Evolutionary conservation across 1,139 yeast genomes (phyloP), one percentile per base, ranked within the genome.

Genomic region (Blastobotrys elegans): DNA sequence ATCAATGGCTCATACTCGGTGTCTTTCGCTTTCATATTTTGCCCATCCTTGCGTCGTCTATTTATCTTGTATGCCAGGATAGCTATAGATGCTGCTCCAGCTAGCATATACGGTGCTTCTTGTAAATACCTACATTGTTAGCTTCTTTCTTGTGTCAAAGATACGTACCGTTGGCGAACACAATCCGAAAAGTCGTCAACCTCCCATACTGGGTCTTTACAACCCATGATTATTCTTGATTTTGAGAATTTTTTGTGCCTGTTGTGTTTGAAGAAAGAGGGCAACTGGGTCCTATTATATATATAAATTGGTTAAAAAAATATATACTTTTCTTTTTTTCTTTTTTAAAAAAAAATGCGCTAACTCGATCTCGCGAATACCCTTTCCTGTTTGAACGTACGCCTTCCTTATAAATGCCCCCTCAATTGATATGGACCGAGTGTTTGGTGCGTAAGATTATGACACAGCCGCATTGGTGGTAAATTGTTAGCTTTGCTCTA

Each of bases 161-260:
- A 31, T 17, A 48, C 64, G 44, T 56, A 61, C 65, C 49, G 47
- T 35, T 63, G 65, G 26, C 56, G 47, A 39, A 49, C 52, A 44
- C 67, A 63, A 6, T 55, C 50, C 32, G 55, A 55, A 24, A 63
- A 46, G 46, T 61, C 65, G 40, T 62, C 66, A 6, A 53, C 53
- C 31, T 47, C 51, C 66, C 65, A 62, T 33, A 52, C 39, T 6
- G 61, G 56, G 38, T 57, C 62, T 10, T 53, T 18, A 34, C 64
- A 58, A 4, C 26, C 43, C 3, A 26, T 26, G 22, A 27, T 40
- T 17, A 4, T 16, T 33, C 7, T 33, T 10, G n/a, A n/a, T n/a
- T n/a, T n/a, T n/a, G n/a, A n/a, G n/a, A n/a, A n/a, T n/a, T n/a
- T n/a, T n/a, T n/a, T n/a, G n/a, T n/a, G n/a, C n/a, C n/a, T n/a